phyloP scores from a whole-genome alignment of 805 yeast genomes.

The Aciculoconidium aculeatum region DNA sequence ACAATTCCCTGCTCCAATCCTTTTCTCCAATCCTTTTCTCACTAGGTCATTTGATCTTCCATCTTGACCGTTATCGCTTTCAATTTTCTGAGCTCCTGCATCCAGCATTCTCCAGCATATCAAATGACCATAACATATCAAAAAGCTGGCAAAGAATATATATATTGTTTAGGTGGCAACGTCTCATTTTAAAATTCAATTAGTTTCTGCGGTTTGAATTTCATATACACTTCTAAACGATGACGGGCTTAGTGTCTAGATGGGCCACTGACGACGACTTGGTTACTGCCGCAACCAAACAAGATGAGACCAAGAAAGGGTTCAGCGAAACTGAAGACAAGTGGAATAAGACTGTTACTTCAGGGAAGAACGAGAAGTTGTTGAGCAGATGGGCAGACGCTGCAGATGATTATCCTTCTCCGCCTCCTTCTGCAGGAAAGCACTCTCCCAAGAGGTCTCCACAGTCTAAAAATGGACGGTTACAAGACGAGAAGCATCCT shows the following conservation, averaged over 20 bases:
- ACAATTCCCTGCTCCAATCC: too few species aligned
- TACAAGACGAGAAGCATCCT: constrained; percentile 10
- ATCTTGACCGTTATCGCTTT: too few species aligned
- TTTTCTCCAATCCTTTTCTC: too few species aligned
- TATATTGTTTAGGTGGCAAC: too few species aligned
- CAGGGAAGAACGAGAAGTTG: constrained; percentile 8
- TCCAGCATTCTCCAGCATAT: too few species aligned
- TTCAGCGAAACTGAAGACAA: neutral
- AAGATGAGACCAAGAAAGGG: constrained; percentile 11
- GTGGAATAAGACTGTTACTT: neutral
- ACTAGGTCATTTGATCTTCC: too few species aligned
- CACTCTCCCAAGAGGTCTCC: constrained; percentile 1
- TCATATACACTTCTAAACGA: constrained; percentile 3
- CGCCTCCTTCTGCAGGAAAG: constrained; percentile 3
- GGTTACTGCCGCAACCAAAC: constrained; percentile 19
- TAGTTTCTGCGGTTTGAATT: neutral
- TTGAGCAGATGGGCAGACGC: constrained; percentile 32
- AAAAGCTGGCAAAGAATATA: too few species aligned
- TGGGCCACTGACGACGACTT: constrained; percentile 32
- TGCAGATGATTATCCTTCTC: constrained; percentile 5
- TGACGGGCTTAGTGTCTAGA: constrained; percentile 21
- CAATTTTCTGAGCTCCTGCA: too few species aligned
- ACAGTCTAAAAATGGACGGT: neutral
- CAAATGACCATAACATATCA: too few species aligned
- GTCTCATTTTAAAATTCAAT: too few species aligned